Conservation (phyloP, 1,284 basidiomycete genomes). For the Moesziomyces sp. region DNA sequence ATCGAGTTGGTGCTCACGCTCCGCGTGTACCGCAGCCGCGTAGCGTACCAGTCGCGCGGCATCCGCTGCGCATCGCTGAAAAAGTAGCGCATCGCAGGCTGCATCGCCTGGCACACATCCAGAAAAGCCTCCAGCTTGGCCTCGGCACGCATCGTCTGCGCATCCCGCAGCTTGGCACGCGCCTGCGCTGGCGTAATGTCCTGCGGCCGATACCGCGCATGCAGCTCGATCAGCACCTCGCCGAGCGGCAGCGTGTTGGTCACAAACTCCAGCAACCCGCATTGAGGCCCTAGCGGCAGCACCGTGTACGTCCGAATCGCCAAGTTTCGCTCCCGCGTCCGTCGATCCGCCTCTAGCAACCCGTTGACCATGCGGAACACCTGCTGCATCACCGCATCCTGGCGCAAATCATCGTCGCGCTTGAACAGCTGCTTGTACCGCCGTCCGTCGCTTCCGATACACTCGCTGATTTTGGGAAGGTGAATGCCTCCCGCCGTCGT, state of each 20-base stretch:
- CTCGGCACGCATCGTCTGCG: constrained; percentile 24
- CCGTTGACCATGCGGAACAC: constrained; percentile 90
- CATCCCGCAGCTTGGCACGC: constrained; percentile 34
- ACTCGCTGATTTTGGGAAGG: constrained; percentile 82
- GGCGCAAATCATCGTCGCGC: constrained; percentile 86
- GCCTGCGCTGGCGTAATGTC: constrained; percentile 47
- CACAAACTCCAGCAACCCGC: constrained; percentile 92
- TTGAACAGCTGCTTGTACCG: constrained; percentile 92
- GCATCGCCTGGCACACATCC: constrained; percentile 74
- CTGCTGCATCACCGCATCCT: constrained; percentile 99
- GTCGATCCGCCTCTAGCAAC: constrained; percentile 78
- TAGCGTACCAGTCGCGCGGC: constrained; percentile 92
- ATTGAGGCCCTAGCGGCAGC: constrained; percentile 81
- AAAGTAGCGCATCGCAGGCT: constrained; percentile 91
- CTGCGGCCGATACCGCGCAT: constrained; percentile 68
- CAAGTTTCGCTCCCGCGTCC: constrained; percentile 79
- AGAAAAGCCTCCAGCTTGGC: constrained; percentile 70
- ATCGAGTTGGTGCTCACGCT: constrained; percentile 94
- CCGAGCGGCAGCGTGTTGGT: constrained; percentile 79
- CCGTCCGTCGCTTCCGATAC: constrained; percentile 77
- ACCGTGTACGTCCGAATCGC: constrained; percentile 87
- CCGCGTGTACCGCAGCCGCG: constrained; percentile 87
- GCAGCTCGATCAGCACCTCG: constrained; percentile 75
- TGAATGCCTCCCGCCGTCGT: constrained; percentile 81
- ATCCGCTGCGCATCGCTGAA: constrained; percentile 89